Conservation (phyloP, 352 stramenopile species). For the Pythium monospermum region DNA sequence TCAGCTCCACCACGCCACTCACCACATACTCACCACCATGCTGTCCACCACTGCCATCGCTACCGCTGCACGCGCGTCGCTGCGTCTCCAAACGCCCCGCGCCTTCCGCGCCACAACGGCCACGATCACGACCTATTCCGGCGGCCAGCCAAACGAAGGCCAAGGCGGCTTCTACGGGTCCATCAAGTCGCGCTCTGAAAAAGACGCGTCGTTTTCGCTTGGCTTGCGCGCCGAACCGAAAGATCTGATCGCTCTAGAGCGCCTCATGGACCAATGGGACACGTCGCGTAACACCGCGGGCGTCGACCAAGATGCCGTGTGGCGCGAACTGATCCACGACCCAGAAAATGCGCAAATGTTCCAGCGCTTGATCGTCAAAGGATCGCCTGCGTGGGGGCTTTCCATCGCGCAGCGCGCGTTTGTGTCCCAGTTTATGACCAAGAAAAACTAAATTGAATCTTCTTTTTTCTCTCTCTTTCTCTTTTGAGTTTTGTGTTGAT, state of each 20-base stretch:
- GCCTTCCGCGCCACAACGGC: conserved; percentile 1
- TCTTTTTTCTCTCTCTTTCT: no score
- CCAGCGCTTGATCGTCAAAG: conserved; percentile 62
- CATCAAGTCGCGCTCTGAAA: conserved; percentile 71
- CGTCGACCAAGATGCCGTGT: conserved; percentile 20
- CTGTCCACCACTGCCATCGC: conserved; percentile 2
- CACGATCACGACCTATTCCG: conserved; percentile 79
- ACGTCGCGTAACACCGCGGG: conserved; percentile 20
- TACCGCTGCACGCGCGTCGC: conserved; percentile 4
- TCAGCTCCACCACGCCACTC: not conserved
- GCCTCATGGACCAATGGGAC: conserved; percentile 60
- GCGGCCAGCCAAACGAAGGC: conserved; percentile 82
- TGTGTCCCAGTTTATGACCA: conserved; percentile 41
- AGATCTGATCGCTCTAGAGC: conserved; percentile 50
- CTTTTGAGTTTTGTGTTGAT: no score
- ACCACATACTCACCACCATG: no score
- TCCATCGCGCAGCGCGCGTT: conserved; percentile 71
- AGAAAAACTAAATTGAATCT: no score
- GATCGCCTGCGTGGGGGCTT: conserved; percentile 69
- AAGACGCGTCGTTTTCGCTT: conserved; percentile 52
- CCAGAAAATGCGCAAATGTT: conserved; percentile 40
- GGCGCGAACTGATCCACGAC: conserved; percentile 36
- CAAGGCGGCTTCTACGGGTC: conserved; percentile 90
- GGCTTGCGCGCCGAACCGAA: conserved; percentile 58
- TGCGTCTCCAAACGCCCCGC: not conserved